Evolutionary conservation across 169 alveolate species (phyloP), one percentile per base, ranked within the genome.

Genomic region (Babesia bigemina): DNA sequence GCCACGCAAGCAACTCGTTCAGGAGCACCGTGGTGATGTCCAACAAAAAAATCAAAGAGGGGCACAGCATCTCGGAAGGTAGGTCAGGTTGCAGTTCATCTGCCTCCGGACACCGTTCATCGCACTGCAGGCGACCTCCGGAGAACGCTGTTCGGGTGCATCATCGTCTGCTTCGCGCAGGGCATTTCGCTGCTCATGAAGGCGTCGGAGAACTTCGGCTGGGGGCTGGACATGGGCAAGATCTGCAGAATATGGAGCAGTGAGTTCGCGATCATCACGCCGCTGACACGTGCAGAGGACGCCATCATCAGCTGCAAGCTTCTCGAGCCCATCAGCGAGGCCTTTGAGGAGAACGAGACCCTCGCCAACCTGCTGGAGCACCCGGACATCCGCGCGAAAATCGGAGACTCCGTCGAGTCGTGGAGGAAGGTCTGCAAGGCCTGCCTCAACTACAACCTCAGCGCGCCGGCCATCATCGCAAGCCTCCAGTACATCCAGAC

Each of bases 241-340:
- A 75, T 92, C 14, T 62, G 93, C 45, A 69, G 91, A 11, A 88
- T 88, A 58, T 92, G 96, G 96, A 86, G 92, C 81, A 75, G 91
- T 87, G 49, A 21, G 73, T 55, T 60, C 44, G 2, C n/a, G 4
- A 13, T 3, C 2, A 9, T n/a, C 17, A 19, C 7, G 36, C 0
- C 14, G 39, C 21, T 2, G 3, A 19, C 21, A 9, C 45, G 7
- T 50, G 6, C 66, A 85, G 96, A 93, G 45, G 94, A 93, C 61
- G 85, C 94, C 48, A 92, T 92, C 44, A 91, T 92, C 28, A 87
- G 96, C 75, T 93, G 95, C 47, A 75, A 67, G 21, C 78, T 92
- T 26, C 71, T 92, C 66, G 84, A 76, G 45, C 76, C 71, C 29
- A 83, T 92, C 69, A 56, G 86, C 59, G 70, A 84, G 26, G 91